Conservation (phyloP, 805 yeast species). For the Candida namnaoensis region DNA sequence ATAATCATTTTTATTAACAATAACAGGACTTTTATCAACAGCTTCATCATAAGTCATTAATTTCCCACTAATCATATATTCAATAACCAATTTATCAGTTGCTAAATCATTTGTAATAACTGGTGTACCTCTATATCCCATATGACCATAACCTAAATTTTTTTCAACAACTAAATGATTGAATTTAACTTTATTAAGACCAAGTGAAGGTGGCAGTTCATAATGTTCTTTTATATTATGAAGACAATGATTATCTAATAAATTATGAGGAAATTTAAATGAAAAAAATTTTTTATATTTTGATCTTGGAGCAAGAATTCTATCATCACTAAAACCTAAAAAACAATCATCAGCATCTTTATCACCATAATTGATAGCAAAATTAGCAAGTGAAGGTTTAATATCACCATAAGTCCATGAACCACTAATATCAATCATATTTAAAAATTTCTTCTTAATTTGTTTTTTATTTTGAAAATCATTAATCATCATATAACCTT, state of each 20-base stretch:
- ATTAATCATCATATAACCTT: slow-evolving; percentile 31
- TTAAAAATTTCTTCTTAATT: slow-evolving; percentile 27
- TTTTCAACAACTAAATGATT: slow-evolving; percentile 20
- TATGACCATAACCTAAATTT: slow-evolving; percentile 46
- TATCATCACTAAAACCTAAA: slow-evolving; percentile 34
- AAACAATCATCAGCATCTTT: slow-evolving; percentile 17
- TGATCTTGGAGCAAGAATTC: slow-evolving; percentile 34
- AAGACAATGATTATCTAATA: slow-evolving; percentile 44
- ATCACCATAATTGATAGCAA: neutral
- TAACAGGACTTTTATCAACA: slow-evolving; percentile 4
- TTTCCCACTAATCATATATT: slow-evolving; percentile 1
- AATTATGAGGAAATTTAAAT: slow-evolving; percentile 43
- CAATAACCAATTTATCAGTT: slow-evolving; percentile 12
- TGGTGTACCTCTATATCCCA: slow-evolving; percentile 43
- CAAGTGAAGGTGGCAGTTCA: slow-evolving; percentile 31
- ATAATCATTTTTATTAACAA: slow-evolving; percentile 23
- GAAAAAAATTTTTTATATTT: slow-evolving; percentile 48
- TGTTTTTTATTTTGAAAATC: slow-evolving; percentile 10
- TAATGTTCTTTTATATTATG: slow-evolving; percentile 26
- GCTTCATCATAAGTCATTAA: neutral
- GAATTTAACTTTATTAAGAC: slow-evolving; percentile 20
- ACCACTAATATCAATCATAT: slow-evolving; percentile 44
- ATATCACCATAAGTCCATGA: slow-evolving; percentile 34
- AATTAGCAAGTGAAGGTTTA: slow-evolving; percentile 1
- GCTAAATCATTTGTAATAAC: slow-evolving; percentile 38